Conservation (phyloP, 768 basidiomycete genomes). For the Paxillus involutus region DNA sequence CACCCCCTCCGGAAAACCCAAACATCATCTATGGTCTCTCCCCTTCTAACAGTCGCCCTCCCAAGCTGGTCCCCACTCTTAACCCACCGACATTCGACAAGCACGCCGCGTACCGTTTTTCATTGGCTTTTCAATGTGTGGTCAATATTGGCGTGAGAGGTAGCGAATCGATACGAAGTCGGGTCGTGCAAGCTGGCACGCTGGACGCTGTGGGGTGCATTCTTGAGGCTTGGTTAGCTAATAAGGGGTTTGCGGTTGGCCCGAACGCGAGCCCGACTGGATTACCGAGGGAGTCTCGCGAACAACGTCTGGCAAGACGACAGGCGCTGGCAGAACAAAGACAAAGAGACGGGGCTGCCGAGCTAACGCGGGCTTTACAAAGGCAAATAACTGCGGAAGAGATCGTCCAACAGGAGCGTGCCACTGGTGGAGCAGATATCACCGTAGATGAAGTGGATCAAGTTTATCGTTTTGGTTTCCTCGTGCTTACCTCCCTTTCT, state of each 20-base stretch:
- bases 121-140: slow-evolving; percentile 93
- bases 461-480: not conserved
- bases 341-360: slow-evolving; percentile 53
- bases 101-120: slow-evolving; percentile 85
- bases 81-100: slow-evolving; percentile 75
- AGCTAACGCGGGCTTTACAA: slow-evolving; percentile 58
- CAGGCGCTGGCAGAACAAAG: slow-evolving; percentile 55
- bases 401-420: slow-evolving; percentile 18
- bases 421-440: slow-evolving; percentile 4
- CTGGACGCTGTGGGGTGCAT: slow-evolving; percentile 93
- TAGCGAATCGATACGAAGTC: slow-evolving; percentile 85
- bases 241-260: slow-evolving; percentile 83
- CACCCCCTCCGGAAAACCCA: slow-evolving; percentile 80
- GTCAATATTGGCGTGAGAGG: slow-evolving; percentile 97
- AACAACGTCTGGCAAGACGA: slow-evolving; percentile 66
- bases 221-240: slow-evolving; percentile 88
- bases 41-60: slow-evolving; percentile 57
- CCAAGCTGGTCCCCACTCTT: slow-evolving; percentile 57
- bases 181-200: slow-evolving; percentile 93
- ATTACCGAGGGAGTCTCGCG: slow-evolving; percentile 69
- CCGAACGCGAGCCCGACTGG: slow-evolving; percentile 78
- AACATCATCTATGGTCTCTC: slow-evolving; percentile 75
- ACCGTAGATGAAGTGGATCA: slow-evolving; percentile 26
- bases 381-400: slow-evolving; percentile 43
- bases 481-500: not conserved